These are phyloP conservation scores for Hypoxylon sp. DNA, from an alignment of 2,329 filamentous ascomycete species.

Conservation along the genomic window DNA sequence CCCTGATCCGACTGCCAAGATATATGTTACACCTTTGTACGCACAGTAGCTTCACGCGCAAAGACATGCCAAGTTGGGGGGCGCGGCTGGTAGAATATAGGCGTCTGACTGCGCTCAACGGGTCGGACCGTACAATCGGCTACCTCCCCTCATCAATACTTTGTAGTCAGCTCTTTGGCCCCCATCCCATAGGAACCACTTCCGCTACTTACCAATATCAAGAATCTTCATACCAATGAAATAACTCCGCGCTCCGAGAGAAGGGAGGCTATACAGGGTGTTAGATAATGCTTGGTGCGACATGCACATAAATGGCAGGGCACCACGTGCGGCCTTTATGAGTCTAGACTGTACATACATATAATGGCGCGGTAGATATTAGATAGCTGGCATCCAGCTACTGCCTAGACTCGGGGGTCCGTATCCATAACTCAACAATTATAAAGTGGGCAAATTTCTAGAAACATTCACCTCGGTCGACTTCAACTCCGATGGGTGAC, in stretches of 20 bases:
- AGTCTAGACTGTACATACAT: constrained; percentile 32
- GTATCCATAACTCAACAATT: constrained; percentile 11
- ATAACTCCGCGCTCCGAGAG: constrained; percentile 43
- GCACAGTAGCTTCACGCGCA: constrained; percentile 29
- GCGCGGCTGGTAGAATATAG: constrained; percentile 20
- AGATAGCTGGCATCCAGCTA: constrained; percentile 7
- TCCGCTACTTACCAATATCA: constrained; percentile 25
- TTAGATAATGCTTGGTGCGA: constrained; percentile 39
- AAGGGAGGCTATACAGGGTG: constrained; percentile 13
- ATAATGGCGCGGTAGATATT: background rate
- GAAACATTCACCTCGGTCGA: background rate
- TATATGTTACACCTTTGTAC: constrained; percentile 33
- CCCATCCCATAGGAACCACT: constrained; percentile 35
- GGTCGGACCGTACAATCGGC: constrained; percentile 34
- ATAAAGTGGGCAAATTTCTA: constrained; percentile 20
- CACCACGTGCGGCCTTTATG: constrained; percentile 40
- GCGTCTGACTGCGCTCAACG: constrained; percentile 27
- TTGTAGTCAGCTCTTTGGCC: constrained; percentile 11
- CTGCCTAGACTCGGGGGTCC: constrained; percentile 13
- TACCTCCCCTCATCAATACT: constrained; percentile 8
- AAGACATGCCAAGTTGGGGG: constrained; percentile 34
- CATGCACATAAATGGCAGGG: constrained; percentile 27
- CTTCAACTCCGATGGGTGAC: constrained; percentile 40
- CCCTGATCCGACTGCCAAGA: constrained; percentile 41
- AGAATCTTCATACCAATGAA: constrained; percentile 6